Base-by-base conservation (phyloP, 331 rosid species). In the Telfairia occidentalis region DNA sequence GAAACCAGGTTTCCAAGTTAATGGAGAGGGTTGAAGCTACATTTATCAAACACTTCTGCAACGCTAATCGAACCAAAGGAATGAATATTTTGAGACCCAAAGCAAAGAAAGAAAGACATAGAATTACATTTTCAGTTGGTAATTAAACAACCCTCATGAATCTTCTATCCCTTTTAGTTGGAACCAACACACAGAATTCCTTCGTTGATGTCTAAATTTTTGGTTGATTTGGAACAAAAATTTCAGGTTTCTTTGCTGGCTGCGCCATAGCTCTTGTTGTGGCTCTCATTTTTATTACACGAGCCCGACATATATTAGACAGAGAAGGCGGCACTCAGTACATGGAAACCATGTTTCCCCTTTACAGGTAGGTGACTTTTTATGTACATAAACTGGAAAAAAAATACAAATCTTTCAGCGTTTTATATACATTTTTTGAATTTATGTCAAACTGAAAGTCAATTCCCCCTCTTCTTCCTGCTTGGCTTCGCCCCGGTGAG, bases 281-380 rank as follows among this genome's bases (percentile, higher is more conserved):
- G 5, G 87, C 96, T 5, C 86, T 90, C 52, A 58, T 83, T 82
- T 74, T 87, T 64, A 71, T 85, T 67, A 48, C 77, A 1, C 87
- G 79, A 28, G 63, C 85, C 1, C 87, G 82, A 0, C 78, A 83
- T 9, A 64, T 90, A 79, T 12, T 82, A 75, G 64, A 78, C 30
- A 13, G 72, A 34, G 7, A 29, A 12, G 88, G 82, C 16, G 53
- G 73, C 32, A 46, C 64, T 0, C 21, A 76, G 74, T 87, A 90
- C 79, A 89, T 90, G 95, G 85, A 89, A 16, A 85, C 66, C 79
- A 69, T 89, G 89, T 89, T 89, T 67, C 95, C 97, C 7, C 85
- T 90, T 12, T 85, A 90, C 78, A 90, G 94, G 97, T 87, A n/a
- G n/a, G n/a, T n/a, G n/a, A n/a, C n/a, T n/a, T n/a, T n/a, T n/a